Evolutionary conservation across 2,329 filamentous ascomycete species (phyloP).

Genomic region (Claviceps sp.): DNA sequence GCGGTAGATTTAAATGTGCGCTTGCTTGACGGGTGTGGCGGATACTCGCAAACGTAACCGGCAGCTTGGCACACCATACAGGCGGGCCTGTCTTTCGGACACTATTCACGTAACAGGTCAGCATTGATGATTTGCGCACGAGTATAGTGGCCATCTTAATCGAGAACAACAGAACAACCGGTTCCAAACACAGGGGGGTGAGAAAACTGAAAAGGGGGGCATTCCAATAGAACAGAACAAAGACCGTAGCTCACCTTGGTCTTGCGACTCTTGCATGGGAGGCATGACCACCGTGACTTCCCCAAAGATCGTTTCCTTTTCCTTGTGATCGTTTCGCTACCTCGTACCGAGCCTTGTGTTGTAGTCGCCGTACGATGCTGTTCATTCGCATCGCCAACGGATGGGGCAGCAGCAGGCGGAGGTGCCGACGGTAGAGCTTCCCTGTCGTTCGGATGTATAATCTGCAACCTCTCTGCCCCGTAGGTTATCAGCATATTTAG

Average conservation of each 20-base stretch:
- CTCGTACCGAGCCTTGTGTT: conserved; percentile 17
- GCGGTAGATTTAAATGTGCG: conserved; percentile 12
- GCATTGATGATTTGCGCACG: not conserved
- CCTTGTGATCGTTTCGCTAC: conserved; percentile 5
- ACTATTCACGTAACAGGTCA: conserved; percentile 18
- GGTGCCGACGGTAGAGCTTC: conserved; percentile 17
- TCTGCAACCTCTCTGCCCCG: conserved; percentile 42
- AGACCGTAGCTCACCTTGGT: conserved; percentile 21
- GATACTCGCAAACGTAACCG: conserved; percentile 25
- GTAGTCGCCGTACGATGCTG: conserved; percentile 15
- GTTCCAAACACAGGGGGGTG: too few relatives aligned
- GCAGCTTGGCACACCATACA: conserved; percentile 24
- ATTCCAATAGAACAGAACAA: not conserved
- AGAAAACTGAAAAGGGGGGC: too few relatives aligned
- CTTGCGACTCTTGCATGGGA: conserved; percentile 21
- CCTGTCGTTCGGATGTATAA: conserved; percentile 37
- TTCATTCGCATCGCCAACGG: conserved; percentile 8
- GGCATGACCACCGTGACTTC: conserved; percentile 22
- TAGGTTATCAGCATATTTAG: conserved; percentile 43
- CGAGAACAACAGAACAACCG: not conserved
- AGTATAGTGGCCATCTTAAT: not conserved
- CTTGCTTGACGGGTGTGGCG: conserved; percentile 17
- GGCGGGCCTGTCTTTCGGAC: conserved; percentile 25
- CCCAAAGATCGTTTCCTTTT: conserved; percentile 12
- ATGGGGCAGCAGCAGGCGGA: conserved; percentile 11